Evolutionary conservation across 805 yeast genomes (phyloP).

Genomic region (Saturnispora besseyi): DNA sequence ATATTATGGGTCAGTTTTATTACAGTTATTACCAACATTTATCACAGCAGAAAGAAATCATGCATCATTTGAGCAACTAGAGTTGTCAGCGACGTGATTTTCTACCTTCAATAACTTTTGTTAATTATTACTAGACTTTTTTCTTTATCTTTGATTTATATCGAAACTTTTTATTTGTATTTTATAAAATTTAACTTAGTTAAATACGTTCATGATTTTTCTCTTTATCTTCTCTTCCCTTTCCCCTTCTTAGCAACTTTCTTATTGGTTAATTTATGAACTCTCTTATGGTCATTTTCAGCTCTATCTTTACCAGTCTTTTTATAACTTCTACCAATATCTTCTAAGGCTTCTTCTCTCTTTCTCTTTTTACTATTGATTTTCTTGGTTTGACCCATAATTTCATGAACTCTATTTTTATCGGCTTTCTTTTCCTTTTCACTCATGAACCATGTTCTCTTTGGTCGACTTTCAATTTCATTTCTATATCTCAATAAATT

Average conservation of each 20-base stretch:
- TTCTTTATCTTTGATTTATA: neutral
- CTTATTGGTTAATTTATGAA: slow-evolving; percentile 24
- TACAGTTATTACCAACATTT: neutral
- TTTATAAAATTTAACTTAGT: neutral
- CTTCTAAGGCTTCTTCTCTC: slow-evolving; percentile 52
- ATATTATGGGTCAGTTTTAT: neutral
- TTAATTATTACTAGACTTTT: neutral
- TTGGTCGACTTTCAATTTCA: slow-evolving; percentile 85
- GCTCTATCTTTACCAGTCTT: slow-evolving; percentile 71
- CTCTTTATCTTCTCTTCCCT: slow-evolving; percentile 16
- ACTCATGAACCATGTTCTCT: slow-evolving; percentile 91
- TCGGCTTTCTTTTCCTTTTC: slow-evolving; percentile 47
- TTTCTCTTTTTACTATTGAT: slow-evolving; percentile 65
- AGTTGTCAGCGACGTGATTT: neutral
- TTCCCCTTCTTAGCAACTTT: slow-evolving; percentile 22
- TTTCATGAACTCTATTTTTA: slow-evolving; percentile 14
- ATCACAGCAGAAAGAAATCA: slow-evolving; percentile 2
- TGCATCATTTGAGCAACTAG: neutral
- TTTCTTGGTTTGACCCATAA: slow-evolving; percentile 36
- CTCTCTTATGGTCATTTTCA: slow-evolving; percentile 35
- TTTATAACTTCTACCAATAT: slow-evolving; percentile 51
- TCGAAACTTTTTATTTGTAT: neutral
- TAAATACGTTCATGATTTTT: neutral
- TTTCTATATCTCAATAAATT: slow-evolving; percentile 70
- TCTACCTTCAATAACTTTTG: neutral